Conservation (phyloP, 1,139 yeast species). For the Yamadazyma dendronema region DNA sequence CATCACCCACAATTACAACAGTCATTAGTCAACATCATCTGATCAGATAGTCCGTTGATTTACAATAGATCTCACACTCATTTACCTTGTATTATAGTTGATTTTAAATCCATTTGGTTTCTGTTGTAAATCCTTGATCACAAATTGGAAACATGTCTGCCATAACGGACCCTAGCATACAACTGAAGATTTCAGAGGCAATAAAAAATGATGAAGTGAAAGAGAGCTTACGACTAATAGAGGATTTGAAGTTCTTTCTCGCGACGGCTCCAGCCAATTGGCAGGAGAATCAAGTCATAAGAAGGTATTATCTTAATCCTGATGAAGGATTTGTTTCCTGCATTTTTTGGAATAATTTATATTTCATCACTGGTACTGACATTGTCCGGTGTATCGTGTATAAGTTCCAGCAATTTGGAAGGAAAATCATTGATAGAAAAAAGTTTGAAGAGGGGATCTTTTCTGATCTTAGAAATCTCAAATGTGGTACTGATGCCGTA, state of each 20-base stretch:
- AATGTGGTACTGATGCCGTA: slow-evolving; percentile 85
- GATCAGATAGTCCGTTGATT: no score
- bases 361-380: slow-evolving; percentile 93
- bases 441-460: slow-evolving; percentile 97
- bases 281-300: slow-evolving; percentile 84
- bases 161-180: slow-evolving; percentile 1
- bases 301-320: slow-evolving; percentile 80
- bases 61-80: no score
- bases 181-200: slow-evolving; percentile 8
- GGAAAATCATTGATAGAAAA: slow-evolving; percentile 79
- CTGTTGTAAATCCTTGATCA: not conserved
- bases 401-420: slow-evolving; percentile 86
- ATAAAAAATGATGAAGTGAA: slow-evolving; percentile 25
- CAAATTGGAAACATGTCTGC: no score
- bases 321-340: slow-evolving; percentile 92
- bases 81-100: no score
- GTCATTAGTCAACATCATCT: no score
- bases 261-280: slow-evolving; percentile 95
- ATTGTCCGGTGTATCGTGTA: slow-evolving; percentile 89
- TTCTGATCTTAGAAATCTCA: slow-evolving; percentile 82
- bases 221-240: slow-evolving; percentile 63
- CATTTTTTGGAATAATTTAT: slow-evolving; percentile 88
- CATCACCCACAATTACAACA: no score
- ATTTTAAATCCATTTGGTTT: no score
- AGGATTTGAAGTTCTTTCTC: slow-evolving; percentile 77